Base-by-base conservation (phyloP, 106 monocot species). In the Acorus calamus region DNA sequence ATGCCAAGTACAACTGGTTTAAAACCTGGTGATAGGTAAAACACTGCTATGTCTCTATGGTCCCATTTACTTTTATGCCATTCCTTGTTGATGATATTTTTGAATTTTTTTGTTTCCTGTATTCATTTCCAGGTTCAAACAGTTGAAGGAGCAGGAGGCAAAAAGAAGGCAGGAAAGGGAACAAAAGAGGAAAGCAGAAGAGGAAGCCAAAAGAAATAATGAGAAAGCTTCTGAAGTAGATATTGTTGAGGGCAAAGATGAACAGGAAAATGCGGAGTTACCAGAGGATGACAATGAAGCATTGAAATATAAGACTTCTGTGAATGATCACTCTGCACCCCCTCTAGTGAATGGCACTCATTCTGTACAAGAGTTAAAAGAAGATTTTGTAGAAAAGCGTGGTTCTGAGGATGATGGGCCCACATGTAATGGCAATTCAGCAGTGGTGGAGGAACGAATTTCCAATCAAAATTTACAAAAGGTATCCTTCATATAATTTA, bases 111-210 rank as follows among this genome's bases (percentile, higher is more conserved):
- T 46, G 48, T 56, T 48, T 48, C 63, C 2, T 14, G 3, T 47
- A 8, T 68, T 49, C 59, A 55, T 62, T 64, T 72, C 55, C 72
- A 93, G 88, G 67, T 93, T 93, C 64, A 93, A 80, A 68, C 80
- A 79, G 78, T 28, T 93, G 53, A 93, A 86, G 76, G 85, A 83
- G 66, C 71, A 86, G 71, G 88, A 93, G 74, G 76, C 66, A 64
- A 80, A 53, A 59, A 83, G 73, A 66, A 88, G 71, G 62, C 73
- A 67, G 46, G 69, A 80, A 73, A 81, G 64, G 66, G 81, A 87
- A 77, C 80, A 83, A 68, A 66, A 50, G 54, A 68, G 44, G 47
- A 72, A 14, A 71, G 57, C 49, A 62, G 69, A 74, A 64, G 61
- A 68, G 46, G 76, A 43, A 62, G 49, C 55, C 3, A 28, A 28